Evolutionary conservation across 2,329 filamentous ascomycete species (phyloP).

Genomic region (Chaetomium olivaceum): DNA sequence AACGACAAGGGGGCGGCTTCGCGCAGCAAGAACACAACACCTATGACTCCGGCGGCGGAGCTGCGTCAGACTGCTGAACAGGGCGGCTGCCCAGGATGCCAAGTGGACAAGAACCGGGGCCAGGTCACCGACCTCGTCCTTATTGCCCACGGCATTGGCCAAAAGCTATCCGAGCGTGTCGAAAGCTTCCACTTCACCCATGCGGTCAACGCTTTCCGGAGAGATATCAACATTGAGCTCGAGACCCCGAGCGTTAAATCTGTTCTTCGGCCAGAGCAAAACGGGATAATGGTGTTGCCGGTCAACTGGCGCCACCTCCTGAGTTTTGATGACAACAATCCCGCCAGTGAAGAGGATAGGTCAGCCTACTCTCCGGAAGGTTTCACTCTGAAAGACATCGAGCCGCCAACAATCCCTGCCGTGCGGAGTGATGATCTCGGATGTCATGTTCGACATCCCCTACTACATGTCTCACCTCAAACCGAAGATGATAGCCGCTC

Average conservation of each 20-base stretch:
- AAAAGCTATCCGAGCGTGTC: conserved; percentile 91
- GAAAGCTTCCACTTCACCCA: conserved; percentile 98
- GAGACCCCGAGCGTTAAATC: conserved; percentile 71
- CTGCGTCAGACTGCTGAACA: conserved; percentile 18
- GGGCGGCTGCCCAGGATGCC: conserved; percentile 57
- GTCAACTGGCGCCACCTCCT: conserved; percentile 91
- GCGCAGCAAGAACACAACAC: conserved; percentile 24
- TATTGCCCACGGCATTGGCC: conserved; percentile 92
- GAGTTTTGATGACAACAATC: conserved; percentile 79
- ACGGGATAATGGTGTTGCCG: conserved; percentile 90
- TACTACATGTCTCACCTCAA: conserved; percentile 98
- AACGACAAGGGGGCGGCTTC: conserved; percentile 51
- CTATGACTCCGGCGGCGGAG: background rate
- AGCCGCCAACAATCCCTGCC: conserved; percentile 83
- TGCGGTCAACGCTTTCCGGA: conserved; percentile 85
- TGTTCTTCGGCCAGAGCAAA: conserved; percentile 73
- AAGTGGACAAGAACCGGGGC: conserved; percentile 61
- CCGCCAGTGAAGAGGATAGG: conserved; percentile 56
- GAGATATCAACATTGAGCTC: conserved; percentile 83
- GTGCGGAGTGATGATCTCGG: conserved; percentile 92
- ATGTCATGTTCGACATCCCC: conserved; percentile 97
- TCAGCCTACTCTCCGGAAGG: conserved; percentile 59
- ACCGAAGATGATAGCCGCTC: conserved; percentile 86
- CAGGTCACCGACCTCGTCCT: conserved; percentile 85
- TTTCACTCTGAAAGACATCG: conserved; percentile 78